phyloP scores from a whole-genome alignment of 2,329 filamentous ascomycete species.

The Amesomyces nigricolor region DNA sequence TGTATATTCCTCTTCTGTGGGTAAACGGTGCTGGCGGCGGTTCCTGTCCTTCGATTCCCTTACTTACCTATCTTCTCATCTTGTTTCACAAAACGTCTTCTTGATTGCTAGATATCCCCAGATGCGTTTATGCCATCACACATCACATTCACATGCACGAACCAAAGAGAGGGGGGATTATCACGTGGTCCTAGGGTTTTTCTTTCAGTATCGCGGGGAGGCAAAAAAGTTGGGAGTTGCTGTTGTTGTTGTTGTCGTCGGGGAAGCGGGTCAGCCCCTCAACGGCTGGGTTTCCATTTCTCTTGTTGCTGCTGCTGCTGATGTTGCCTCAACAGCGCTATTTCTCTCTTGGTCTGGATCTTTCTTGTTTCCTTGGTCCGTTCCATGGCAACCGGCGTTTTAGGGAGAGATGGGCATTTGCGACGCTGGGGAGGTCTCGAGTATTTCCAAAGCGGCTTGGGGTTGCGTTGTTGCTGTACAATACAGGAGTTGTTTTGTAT shows the following conservation, averaged over 20 bases:
- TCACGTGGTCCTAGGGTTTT: neutral
- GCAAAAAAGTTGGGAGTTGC: slow-evolving; percentile 6
- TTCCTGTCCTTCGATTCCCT: too few relatives aligned
- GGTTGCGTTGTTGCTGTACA: slow-evolving; percentile 5
- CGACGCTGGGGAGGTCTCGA: neutral
- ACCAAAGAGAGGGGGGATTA: neutral
- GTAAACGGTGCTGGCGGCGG: too few relatives aligned
- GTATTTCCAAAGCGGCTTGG: slow-evolving; percentile 6
- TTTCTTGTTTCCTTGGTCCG: neutral
- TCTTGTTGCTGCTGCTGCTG: neutral
- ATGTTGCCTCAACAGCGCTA: neutral
- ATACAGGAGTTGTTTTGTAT: slow-evolving; percentile 9
- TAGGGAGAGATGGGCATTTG: slow-evolving; percentile 7
- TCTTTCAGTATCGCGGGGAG: neutral
- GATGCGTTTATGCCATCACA: too few relatives aligned
- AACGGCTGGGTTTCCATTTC: neutral
- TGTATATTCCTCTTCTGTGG: neutral
- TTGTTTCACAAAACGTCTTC: neutral
- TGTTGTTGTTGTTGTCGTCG: neutral
- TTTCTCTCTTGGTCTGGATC: slow-evolving; percentile 12
- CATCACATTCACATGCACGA: too few relatives aligned
- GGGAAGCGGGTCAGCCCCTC: slow-evolving; percentile 2
- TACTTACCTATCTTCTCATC: neutral
- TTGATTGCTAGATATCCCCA: too few relatives aligned
- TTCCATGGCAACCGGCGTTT: slow-evolving; percentile 10